A percentile compares a stretch with the other conserved stretches of the same genome.
Evolutionary conservation across 257 asterid species (phyloP).

Genomic region (Marsdenia floribunda): DNA sequence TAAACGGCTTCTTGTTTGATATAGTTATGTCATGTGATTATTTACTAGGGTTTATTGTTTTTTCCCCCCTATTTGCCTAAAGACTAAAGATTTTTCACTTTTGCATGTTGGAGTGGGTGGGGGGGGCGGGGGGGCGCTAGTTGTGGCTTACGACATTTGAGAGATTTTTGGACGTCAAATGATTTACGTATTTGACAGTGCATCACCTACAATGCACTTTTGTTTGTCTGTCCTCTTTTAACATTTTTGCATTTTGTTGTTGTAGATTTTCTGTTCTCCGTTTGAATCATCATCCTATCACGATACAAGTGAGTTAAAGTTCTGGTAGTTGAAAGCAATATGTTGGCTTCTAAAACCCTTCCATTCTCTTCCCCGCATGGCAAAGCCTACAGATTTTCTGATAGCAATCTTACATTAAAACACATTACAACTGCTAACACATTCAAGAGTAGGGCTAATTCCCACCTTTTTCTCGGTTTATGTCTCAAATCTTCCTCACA

Average conservation of each 20-base stretch:
- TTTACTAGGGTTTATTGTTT: not conserved
- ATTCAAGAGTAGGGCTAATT: slow-evolving; percentile 16
- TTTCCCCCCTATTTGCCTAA: not conserved
- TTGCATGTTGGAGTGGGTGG: not conserved
- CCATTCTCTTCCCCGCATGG: slow-evolving; percentile 27
- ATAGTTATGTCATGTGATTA: not conserved
- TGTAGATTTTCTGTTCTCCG: not conserved
- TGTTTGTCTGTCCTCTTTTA: not conserved
- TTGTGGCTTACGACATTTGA: not conserved
- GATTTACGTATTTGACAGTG: not conserved
- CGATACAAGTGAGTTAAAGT: not conserved
- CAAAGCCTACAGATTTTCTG: slow-evolving; percentile 18
- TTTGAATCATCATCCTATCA: not conserved
- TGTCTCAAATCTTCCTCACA: slow-evolving; percentile 42
- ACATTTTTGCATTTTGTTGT: not conserved
- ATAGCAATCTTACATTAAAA: slow-evolving; percentile 20
- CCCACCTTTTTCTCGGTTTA: slow-evolving; percentile 16
- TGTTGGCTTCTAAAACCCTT: slow-evolving; percentile 49
- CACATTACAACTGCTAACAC: slow-evolving; percentile 10
- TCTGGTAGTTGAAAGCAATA: slow-evolving; percentile 18
- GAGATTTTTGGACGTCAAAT: not conserved
- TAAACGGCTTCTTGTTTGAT: not conserved
- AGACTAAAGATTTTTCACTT: not conserved
- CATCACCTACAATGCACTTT: not conserved
- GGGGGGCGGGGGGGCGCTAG: too few relatives aligned